These are phyloP conservation scores for Calonectria pteridis DNA, from an alignment of 2,329 filamentous ascomycete genomes.

Conservation along the genomic window DNA sequence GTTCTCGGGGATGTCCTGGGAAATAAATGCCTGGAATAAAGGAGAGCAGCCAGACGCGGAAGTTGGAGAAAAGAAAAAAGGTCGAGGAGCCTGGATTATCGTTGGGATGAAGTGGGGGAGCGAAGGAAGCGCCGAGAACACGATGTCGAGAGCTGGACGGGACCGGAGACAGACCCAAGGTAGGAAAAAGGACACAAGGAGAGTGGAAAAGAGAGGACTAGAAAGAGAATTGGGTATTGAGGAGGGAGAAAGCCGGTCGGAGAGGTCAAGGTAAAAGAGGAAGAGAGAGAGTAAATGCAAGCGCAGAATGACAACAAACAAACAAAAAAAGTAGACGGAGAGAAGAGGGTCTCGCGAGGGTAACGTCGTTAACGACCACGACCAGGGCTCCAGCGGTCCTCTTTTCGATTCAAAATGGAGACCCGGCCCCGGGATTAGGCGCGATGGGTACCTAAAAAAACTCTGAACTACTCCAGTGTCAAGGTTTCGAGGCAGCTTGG, in stretches of 20 bases:
- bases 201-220: slow-evolving; percentile 9
- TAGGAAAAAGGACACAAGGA: slow-evolving; percentile 9
- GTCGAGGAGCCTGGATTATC: slow-evolving; percentile 4
- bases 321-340: slow-evolving; percentile 12
- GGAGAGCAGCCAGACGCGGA: not conserved
- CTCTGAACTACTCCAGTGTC: slow-evolving; percentile 11
- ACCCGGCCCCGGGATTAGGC: slow-evolving; percentile 28
- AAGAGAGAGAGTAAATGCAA: slow-evolving; percentile 18
- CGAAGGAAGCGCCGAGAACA: slow-evolving; percentile 3
- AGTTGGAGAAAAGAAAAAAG: not conserved
- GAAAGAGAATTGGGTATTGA: slow-evolving; percentile 9
- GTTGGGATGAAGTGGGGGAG: slow-evolving; percentile 18
- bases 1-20: slow-evolving; percentile 7
- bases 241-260: slow-evolving; percentile 22
- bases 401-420: slow-evolving; percentile 40
- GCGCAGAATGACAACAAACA: not conserved
- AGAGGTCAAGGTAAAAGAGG: slow-evolving; percentile 10
- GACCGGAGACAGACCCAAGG: not conserved
- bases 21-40: not conserved
- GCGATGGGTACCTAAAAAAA: slow-evolving; percentile 30
- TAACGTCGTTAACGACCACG: slow-evolving; percentile 32
- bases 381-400: slow-evolving; percentile 32
- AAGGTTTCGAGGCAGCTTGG: slow-evolving; percentile 11
- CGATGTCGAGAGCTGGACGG: not conserved
- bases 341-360: slow-evolving; percentile 34